These are phyloP conservation scores for Blastobotrys apis DNA, from an alignment of 1,139 yeast genomes.

Conservation along the genomic window DNA sequence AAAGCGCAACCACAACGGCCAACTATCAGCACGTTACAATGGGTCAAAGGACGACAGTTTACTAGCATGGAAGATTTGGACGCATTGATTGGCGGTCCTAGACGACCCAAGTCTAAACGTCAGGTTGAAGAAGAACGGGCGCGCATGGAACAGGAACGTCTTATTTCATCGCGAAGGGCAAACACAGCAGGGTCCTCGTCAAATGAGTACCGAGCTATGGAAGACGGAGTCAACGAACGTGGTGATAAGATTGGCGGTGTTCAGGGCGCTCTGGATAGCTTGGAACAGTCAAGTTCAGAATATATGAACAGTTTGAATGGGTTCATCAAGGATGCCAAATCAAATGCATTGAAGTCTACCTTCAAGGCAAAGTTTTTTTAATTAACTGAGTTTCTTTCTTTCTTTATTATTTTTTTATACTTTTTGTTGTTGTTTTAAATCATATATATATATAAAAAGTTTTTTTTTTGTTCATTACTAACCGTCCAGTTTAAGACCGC, in stretches of 20 bases:
- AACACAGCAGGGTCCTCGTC: conserved; percentile 6
- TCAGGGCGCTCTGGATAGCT: conserved; percentile 29
- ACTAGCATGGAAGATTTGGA: conserved; percentile 55
- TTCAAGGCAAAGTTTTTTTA: conserved; percentile 32
- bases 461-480: background rate
- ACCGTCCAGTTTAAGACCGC: background rate
- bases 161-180: conserved; percentile 9
- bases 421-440: background rate
- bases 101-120: conserved; percentile 36
- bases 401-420: background rate
- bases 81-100: conserved; percentile 38
- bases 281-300: conserved; percentile 34
- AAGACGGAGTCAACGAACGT: conserved; percentile 15
- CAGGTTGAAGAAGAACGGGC: conserved; percentile 29
- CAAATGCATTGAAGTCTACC: conserved; percentile 28
- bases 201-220: conserved; percentile 10
- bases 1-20: conserved; percentile 71
- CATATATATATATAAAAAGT: background rate
- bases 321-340: conserved; percentile 29
- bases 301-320: conserved; percentile 30
- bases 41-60: conserved; percentile 76
- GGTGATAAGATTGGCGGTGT: conserved; percentile 26
- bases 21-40: conserved; percentile 68
- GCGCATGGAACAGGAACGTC: conserved; percentile 23
- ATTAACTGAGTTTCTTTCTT: conserved; percentile 2